A percentile compares a stretch with the other conserved stretches of the same genome.
Conservation (phyloP, 495 filamentous ascomycete genomes). For the Pseudevernia furfuracea region DNA sequence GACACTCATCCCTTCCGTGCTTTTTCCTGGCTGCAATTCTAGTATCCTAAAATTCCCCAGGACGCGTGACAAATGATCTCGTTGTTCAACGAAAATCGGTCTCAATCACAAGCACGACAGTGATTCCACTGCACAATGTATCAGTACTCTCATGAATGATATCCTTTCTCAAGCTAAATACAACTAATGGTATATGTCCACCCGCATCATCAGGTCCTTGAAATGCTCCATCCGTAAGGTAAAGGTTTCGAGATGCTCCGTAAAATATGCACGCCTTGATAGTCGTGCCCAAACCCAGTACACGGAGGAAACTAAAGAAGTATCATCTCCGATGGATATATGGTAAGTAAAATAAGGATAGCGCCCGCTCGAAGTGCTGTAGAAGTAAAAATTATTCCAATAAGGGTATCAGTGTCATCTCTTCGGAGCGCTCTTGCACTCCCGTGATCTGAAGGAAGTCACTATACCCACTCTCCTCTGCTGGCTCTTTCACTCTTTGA, state of each 20-base stretch:
- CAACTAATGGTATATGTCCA: not conserved
- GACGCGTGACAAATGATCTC: too few relatives aligned
- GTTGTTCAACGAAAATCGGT: too few relatives aligned
- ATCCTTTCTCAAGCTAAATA: not conserved
- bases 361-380: conserved; percentile 21
- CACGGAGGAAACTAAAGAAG: conserved; percentile 19
- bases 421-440: not conserved
- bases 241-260: not conserved
- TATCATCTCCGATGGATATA: conserved; percentile 21
- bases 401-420: not conserved
- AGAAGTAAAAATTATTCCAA: conserved; percentile 10
- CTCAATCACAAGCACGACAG: not conserved
- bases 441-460: not conserved
- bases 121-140: not conserved
- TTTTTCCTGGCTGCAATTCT: too few relatives aligned
- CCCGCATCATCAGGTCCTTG: not conserved
- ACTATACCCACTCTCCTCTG: not conserved
- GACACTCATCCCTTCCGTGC: not conserved
- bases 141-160: not conserved
- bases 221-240: not conserved
- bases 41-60: too few relatives aligned
- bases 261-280: not conserved
- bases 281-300: conserved; percentile 2
- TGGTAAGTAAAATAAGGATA: conserved; percentile 6
- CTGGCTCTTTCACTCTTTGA: not conserved